Evolutionary conservation across 345 rosid species (phyloP).

Genomic region (Populus davidiana): DNA sequence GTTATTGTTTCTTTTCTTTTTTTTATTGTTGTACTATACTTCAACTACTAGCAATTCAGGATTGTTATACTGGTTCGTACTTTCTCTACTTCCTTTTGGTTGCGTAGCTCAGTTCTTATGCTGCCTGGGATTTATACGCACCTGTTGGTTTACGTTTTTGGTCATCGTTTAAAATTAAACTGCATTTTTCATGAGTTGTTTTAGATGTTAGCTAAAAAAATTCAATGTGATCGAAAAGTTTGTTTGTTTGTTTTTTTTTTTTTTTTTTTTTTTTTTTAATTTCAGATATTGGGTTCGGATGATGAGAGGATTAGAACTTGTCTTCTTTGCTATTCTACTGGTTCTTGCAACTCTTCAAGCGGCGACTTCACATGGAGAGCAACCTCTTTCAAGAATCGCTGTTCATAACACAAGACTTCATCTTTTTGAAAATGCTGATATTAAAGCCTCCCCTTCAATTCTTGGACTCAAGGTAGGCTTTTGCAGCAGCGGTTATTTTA

Average conservation of each 20-base stretch:
- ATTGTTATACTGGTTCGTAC: neutral
- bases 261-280: neutral
- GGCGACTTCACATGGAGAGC: slow-evolving; percentile 46
- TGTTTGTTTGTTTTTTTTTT: neutral
- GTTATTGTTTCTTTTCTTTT: neutral
- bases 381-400: slow-evolving; percentile 56
- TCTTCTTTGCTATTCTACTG: slow-evolving; percentile 22
- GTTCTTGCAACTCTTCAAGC: slow-evolving; percentile 43
- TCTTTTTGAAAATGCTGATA: slow-evolving; percentile 38
- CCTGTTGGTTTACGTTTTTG: no score
- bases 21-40: neutral
- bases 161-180: neutral
- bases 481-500: neutral
- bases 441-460: slow-evolving; percentile 49
- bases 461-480: slow-evolving; percentile 51
- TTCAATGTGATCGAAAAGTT: neutral
- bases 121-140: neutral
- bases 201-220: neutral
- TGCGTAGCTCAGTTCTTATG: neutral
- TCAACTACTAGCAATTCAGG: neutral
- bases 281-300: slow-evolving; percentile 22
- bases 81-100: neutral
- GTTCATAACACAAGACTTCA: slow-evolving; percentile 35
- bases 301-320: slow-evolving; percentile 24
- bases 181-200: neutral